Conservation (phyloP, 2,329 filamentous ascomycete species). For the Torrubiella hemipterigena region DNA sequence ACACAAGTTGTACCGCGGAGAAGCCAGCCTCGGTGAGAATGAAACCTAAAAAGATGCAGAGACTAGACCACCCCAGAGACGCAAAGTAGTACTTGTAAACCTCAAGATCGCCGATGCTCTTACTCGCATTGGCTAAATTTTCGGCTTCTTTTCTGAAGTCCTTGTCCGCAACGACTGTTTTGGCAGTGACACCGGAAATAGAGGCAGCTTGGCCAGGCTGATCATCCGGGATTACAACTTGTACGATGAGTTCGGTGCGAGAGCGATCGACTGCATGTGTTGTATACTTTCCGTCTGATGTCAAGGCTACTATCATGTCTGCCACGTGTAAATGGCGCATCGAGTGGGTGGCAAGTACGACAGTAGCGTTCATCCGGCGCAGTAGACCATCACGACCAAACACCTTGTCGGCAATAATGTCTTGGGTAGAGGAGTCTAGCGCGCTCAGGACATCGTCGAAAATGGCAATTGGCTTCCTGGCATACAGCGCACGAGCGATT, state of each 20-base stretch:
- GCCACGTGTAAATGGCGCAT: conserved; percentile 2
- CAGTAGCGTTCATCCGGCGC: conserved; percentile 2
- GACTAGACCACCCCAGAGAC: conserved; percentile 3
- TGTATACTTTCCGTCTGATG: conserved; percentile 3
- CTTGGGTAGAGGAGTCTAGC: conserved; percentile 1
- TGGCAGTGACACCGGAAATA: conserved; percentile 5
- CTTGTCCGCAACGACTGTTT: conserved; percentile 5
- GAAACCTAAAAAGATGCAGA: conserved; percentile 1
- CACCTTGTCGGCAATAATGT: conserved; percentile 2
- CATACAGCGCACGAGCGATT: conserved; percentile 4
- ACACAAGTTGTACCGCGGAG: conserved; percentile 1
- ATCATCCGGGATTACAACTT: conserved; percentile 4
- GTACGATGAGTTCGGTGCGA: conserved; percentile 3
- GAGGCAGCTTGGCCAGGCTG: conserved; percentile 3
- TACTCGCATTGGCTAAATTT: conserved; percentile 1
- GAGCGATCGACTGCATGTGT: conserved; percentile 5
- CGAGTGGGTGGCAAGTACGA: conserved; percentile 4
- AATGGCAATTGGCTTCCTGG: conserved; percentile 2
- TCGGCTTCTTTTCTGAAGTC: conserved; percentile 4
- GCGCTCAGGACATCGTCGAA: conserved; percentile 5
- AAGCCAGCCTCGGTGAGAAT: conserved; percentile 1
- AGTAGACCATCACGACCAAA: conserved; percentile 5
- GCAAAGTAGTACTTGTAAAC: conserved; percentile 7
- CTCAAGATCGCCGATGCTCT: conserved; percentile 3
- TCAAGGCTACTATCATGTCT: conserved; percentile 3